Conservation (phyloP, 1,284 basidiomycete genomes). For the Lignosus rhinocerotis region DNA sequence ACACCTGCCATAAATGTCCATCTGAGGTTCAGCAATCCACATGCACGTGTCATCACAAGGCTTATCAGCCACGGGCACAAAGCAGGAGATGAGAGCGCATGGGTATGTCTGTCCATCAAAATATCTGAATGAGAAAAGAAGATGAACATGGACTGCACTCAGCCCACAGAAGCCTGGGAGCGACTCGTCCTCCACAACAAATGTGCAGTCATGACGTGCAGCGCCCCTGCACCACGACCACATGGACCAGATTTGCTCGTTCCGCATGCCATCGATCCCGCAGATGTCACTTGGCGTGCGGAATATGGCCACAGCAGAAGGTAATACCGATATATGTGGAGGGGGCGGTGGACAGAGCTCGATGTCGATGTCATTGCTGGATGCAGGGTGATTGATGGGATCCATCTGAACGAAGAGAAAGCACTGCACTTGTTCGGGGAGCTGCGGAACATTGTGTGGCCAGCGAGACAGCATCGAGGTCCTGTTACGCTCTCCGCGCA, state of each 20-base stretch:
- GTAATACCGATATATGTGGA: background rate
- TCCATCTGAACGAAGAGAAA: conserved; percentile 13
- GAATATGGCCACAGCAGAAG: conserved; percentile 8
- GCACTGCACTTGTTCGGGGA: conserved; percentile 8
- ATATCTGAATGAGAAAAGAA: background rate
- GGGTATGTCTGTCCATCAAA: background rate
- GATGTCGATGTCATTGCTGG: background rate
- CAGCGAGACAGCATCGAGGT: background rate
- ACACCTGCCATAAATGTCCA: background rate
- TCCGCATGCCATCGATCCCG: conserved; percentile 6
- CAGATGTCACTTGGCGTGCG: conserved; percentile 14
- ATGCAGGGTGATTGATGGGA: background rate
- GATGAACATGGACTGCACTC: background rate
- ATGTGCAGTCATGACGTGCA: background rate
- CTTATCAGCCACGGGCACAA: background rate
- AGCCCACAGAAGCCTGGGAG: background rate
- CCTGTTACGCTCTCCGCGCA: too few relatives aligned
- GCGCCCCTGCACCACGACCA: conserved; percentile 7
- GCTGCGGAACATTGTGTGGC: background rate
- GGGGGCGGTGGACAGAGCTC: background rate
- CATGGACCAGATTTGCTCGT: conserved; percentile 10
- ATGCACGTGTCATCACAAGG: background rate
- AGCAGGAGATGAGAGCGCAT: background rate
- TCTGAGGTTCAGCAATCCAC: background rate
- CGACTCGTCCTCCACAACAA: background rate